Evolutionary conservation across 768 basidiomycete genomes (phyloP), one percentile per base, ranked within the genome.

Genomic region (Cyclocybe cylindracea): DNA sequence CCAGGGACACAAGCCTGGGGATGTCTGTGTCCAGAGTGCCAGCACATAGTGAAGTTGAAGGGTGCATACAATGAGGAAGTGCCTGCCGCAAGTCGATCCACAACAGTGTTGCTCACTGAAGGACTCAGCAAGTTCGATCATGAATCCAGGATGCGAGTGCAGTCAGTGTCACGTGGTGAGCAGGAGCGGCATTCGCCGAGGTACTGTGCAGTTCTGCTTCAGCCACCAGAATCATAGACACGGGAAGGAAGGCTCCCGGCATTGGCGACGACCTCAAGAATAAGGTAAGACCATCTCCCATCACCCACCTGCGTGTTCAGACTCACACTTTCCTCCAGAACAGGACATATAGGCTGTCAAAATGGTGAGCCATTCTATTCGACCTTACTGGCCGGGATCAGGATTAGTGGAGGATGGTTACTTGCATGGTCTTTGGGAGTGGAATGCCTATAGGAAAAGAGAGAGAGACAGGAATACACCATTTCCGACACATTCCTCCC

Each of bases 101-200:
- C n/a, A n/a, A 5, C n/a, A n/a, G n/a, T n/a, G n/a, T n/a, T n/a
- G n/a, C n/a, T n/a, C n/a, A n/a, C n/a, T n/a, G n/a, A n/a, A n/a
- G n/a, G n/a, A n/a, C n/a, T n/a, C n/a, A n/a, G n/a, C n/a, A n/a
- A n/a, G 16, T 16, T 16, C n/a, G n/a, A n/a, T n/a, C n/a, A n/a
- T n/a, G n/a, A n/a, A n/a, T n/a, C n/a, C n/a, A n/a, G n/a, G n/a
- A n/a, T n/a, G n/a, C n/a, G n/a, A n/a, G n/a, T n/a, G n/a, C n/a
- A n/a, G n/a, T n/a, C n/a, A n/a, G 24, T n/a, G n/a, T n/a, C n/a
- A 24, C 24, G n/a, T n/a, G n/a, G n/a, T n/a, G n/a, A n/a, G n/a
- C n/a, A n/a, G n/a, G n/a, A n/a, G n/a, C 77, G 83, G 82, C 38
- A 53, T 59, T 53, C 60, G 57, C 82, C 83, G 81, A 16, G 41